Evolutionary conservation across 2,329 filamentous ascomycete genomes (phyloP).

Genomic region (Pseudocercospora cruenta): DNA sequence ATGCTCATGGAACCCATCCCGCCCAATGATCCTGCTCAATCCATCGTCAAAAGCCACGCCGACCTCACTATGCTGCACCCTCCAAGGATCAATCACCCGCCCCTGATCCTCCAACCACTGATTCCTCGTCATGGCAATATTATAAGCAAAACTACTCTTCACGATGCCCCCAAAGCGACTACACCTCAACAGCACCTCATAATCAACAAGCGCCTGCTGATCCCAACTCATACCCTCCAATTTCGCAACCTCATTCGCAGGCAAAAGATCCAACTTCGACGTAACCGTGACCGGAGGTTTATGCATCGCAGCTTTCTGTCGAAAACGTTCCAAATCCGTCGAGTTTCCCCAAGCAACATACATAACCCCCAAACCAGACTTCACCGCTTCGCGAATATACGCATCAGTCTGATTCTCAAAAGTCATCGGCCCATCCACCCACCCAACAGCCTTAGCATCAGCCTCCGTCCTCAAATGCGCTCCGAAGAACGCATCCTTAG

Average conservation of each 20-base stretch:
- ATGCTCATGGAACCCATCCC: slow-evolving; percentile 32
- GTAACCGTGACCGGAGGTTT: slow-evolving; percentile 45
- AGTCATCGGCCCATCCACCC: slow-evolving; percentile 36
- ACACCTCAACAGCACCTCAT: slow-evolving; percentile 53
- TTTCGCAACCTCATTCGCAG: slow-evolving; percentile 37
- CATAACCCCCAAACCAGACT: slow-evolving; percentile 38
- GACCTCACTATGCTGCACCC: slow-evolving; percentile 29
- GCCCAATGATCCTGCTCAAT: slow-evolving; percentile 32
- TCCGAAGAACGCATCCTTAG: slow-evolving; percentile 41
- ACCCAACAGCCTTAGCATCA: slow-evolving; percentile 41
- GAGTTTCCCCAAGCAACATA: slow-evolving; percentile 52
- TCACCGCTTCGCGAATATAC: slow-evolving; percentile 43
- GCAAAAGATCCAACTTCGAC: slow-evolving; percentile 50
- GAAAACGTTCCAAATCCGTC: slow-evolving; percentile 44
- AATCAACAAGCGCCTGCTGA: slow-evolving; percentile 57
- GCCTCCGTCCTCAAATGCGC: slow-evolving; percentile 45
- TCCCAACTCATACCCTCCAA: slow-evolving; percentile 51
- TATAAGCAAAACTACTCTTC: slow-evolving; percentile 54
- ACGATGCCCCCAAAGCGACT: slow-evolving; percentile 51
- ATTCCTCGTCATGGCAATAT: slow-evolving; percentile 50
- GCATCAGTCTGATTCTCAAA: slow-evolving; percentile 44
- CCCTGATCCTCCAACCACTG: slow-evolving; percentile 36
- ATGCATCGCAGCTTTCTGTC: slow-evolving; percentile 40
- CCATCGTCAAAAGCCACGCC: slow-evolving; percentile 37
- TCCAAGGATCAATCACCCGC: slow-evolving; percentile 31